Percentiles rank a stretch among this genome's conserved stretches.
These are phyloP conservation scores for Aureoboletus auriporus DNA, from an alignment of 768 basidiomycete genomes.

Conservation along the genomic window DNA sequence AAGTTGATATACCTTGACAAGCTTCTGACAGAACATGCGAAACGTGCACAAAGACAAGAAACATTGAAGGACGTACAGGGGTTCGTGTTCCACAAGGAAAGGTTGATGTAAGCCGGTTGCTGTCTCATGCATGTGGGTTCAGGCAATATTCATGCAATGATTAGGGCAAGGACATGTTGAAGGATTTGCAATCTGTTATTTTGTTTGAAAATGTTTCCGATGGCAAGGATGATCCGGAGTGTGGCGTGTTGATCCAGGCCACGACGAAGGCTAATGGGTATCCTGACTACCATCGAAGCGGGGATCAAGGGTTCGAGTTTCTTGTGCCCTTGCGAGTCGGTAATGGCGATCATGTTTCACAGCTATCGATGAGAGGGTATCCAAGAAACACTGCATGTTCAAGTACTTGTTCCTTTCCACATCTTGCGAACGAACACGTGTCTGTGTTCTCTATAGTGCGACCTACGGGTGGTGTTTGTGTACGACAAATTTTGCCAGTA, in stretches of 20 bases:
- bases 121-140: not conserved
- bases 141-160: not conserved
- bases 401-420: too few species aligned
- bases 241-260: conserved; percentile 40
- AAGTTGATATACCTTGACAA: conserved; percentile 67
- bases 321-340: too few species aligned
- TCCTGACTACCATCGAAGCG: too few species aligned
- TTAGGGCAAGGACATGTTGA: conserved; percentile 61
- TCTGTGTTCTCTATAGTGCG: too few species aligned
- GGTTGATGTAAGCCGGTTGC: conserved; percentile 54
- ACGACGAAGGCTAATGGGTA: too few species aligned
- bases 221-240: conserved; percentile 42
- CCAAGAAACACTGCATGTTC: too few species aligned
- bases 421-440: too few species aligned
- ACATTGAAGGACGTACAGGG: conserved; percentile 48
- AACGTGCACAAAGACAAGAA: conserved; percentile 32
- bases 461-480: too few species aligned
- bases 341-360: too few species aligned
- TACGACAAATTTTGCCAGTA: too few species aligned
- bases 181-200: conserved; percentile 56
- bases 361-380: too few species aligned
- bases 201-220: conserved; percentile 65
- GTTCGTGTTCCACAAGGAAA: conserved; percentile 42
- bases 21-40: conserved; percentile 56
- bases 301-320: too few species aligned